A percentile compares a stretch with the other conserved stretches of the same genome.
Conservation (phyloP, 1,139 yeast genomes). For the Saccharomycopsis hybrid region DNA sequence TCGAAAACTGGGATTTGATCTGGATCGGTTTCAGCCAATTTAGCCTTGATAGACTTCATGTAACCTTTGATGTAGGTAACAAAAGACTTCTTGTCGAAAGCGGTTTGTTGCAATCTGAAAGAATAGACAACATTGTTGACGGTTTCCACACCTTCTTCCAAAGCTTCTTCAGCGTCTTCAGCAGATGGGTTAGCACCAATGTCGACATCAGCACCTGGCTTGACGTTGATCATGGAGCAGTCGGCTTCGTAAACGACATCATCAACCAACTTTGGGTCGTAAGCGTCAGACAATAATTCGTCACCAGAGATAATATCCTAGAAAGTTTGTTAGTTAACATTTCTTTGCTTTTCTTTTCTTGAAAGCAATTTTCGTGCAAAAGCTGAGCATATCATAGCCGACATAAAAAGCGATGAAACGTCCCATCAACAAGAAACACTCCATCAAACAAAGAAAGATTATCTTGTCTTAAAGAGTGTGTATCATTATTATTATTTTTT, state of each 20-base stretch:
- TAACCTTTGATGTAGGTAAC: slow-evolving; percentile 94
- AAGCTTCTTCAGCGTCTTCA: slow-evolving; percentile 80
- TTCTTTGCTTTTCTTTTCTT: not conserved
- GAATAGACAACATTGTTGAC: slow-evolving; percentile 98
- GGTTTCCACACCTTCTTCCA: slow-evolving; percentile 78
- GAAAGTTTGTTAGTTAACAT: slow-evolving; percentile 25
- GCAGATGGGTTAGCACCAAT: slow-evolving; percentile 99
- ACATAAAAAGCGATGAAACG: not conserved
- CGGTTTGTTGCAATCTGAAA: slow-evolving; percentile 94
- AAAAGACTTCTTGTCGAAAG: slow-evolving; percentile 96
- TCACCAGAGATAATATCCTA: slow-evolving; percentile 86
- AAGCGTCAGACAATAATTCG: slow-evolving; percentile 97
- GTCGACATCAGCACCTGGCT: slow-evolving; percentile 82
- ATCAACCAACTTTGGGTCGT: slow-evolving; percentile 80
- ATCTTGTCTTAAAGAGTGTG: too few relatives aligned
- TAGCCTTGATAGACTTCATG: slow-evolving; percentile 92
- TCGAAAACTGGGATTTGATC: slow-evolving; percentile 82
- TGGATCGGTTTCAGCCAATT: slow-evolving; percentile 83
- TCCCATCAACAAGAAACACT: not conserved
- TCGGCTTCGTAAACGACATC: slow-evolving; percentile 94
- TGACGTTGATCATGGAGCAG: slow-evolving; percentile 85
- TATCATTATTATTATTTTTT: too few relatives aligned
- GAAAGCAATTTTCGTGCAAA: not conserved
- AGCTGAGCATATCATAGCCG: not conserved
- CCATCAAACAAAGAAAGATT: too few relatives aligned